Evolutionary conservation across 768 basidiomycete genomes (phyloP).

Genomic region (Zangia roseola): DNA sequence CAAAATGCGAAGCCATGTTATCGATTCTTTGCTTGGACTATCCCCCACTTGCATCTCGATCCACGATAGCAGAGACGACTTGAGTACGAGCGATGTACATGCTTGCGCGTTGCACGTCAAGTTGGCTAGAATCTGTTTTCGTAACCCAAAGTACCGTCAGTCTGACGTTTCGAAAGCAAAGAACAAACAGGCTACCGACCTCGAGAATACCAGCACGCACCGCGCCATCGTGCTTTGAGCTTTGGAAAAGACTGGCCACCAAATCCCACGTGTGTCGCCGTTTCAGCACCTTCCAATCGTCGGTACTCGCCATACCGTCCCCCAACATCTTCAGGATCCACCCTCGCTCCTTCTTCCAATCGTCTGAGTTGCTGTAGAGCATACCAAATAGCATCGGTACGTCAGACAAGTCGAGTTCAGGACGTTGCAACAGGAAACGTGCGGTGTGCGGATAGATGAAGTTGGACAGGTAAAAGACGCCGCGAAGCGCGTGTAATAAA

Average conservation of each 20-base stretch:
- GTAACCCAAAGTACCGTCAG: background rate
- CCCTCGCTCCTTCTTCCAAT: constrained; percentile 83
- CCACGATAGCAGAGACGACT: constrained; percentile 76
- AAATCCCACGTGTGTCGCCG: constrained; percentile 88
- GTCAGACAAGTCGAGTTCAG: constrained; percentile 74
- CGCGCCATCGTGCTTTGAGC: constrained; percentile 49
- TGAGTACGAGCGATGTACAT: constrained; percentile 65
- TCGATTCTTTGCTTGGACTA: constrained; percentile 34
- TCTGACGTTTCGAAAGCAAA: background rate
- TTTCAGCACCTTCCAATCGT: constrained; percentile 81
- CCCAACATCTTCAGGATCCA: constrained; percentile 87
- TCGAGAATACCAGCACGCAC: constrained; percentile 65
- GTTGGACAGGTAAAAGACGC: constrained; percentile 82
- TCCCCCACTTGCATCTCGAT: constrained; percentile 65
- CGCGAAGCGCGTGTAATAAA: constrained; percentile 76
- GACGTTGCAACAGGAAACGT: constrained; percentile 87
- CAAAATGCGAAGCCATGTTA: constrained; percentile 65
- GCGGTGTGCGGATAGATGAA: constrained; percentile 86
- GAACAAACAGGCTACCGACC: constrained; percentile 39
- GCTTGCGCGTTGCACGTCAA: constrained; percentile 70
- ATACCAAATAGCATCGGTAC: constrained; percentile 90
- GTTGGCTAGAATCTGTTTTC: constrained; percentile 65
- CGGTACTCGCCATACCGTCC: constrained; percentile 71
- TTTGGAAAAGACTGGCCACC: constrained; percentile 78
- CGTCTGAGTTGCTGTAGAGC: constrained; percentile 76